Evolutionary conservation across 1,139 yeast species (phyloP).

Genomic region (Yamadazyma aaseri): DNA sequence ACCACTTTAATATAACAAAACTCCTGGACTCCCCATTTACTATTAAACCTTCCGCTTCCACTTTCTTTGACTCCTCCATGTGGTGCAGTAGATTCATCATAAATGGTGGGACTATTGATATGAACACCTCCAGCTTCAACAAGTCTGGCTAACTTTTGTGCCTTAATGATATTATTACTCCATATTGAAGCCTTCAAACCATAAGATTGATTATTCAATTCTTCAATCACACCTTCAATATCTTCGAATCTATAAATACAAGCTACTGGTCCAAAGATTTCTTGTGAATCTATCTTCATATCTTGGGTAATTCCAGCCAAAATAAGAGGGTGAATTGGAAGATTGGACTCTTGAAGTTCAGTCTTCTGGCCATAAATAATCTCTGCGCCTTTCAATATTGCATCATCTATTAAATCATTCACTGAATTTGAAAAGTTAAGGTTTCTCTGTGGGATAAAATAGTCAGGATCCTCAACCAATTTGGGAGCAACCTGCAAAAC

Average conservation of each 20-base stretch:
- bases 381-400: conserved; percentile 42
- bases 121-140: conserved; percentile 52
- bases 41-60: conserved; percentile 53
- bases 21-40: conserved; percentile 50
- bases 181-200: conserved; percentile 60
- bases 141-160: conserved; percentile 32
- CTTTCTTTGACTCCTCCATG: conserved; percentile 57
- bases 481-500: conserved; percentile 22
- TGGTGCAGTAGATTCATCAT: conserved; percentile 51
- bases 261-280: conserved; percentile 52
- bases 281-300: conserved; percentile 33
- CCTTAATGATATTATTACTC: conserved; percentile 44
- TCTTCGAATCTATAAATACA: conserved; percentile 33
- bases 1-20: conserved; percentile 39
- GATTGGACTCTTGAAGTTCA: conserved; percentile 8
- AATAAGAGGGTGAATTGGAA: conserved; percentile 28
- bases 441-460: conserved; percentile 29
- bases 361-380: conserved; percentile 23
- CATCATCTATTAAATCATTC: conserved; percentile 34
- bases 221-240: conserved; percentile 26
- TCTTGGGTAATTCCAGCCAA: conserved; percentile 32
- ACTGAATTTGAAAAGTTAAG: conserved; percentile 23
- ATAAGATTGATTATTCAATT: conserved; percentile 29
- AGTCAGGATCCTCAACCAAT: conserved; percentile 21
- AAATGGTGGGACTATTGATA: conserved; percentile 47